Conservation (phyloP, 257 asterid genomes). For the Nicotiana obtusifolia region DNA sequence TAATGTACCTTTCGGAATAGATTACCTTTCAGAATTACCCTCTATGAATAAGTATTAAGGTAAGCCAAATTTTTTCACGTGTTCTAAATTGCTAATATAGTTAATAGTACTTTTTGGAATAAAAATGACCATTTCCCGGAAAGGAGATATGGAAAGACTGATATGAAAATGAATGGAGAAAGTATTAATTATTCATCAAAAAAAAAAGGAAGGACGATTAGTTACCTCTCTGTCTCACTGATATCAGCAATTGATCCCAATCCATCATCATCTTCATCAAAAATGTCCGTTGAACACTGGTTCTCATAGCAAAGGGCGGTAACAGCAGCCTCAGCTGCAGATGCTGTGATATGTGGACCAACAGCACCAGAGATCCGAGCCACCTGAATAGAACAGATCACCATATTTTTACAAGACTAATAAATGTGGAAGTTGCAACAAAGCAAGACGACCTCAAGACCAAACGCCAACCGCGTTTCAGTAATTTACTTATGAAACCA, state of each 20-base stretch:
- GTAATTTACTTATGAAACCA: not conserved
- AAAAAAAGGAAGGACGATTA: not conserved
- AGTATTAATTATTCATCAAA: conserved; percentile 7
- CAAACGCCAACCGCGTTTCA: not conserved
- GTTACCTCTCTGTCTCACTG: conserved; percentile 45
- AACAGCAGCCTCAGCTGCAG: conserved; percentile 90
- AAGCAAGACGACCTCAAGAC: not conserved
- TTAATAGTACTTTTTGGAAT: not conserved
- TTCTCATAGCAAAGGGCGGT: conserved; percentile 85
- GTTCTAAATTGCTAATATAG: conserved; percentile 33
- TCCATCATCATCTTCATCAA: conserved; percentile 49
- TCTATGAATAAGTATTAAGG: not conserved
- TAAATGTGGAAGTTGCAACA: not conserved
- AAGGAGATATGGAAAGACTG: not conserved
- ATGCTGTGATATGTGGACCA: conserved; percentile 67
- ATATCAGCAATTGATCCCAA: conserved; percentile 34
- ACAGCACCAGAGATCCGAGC: conserved; percentile 61
- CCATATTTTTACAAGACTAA: not conserved
- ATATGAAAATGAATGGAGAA: not conserved
- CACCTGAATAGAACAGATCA: conserved; percentile 39
- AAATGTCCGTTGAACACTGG: conserved; percentile 71
- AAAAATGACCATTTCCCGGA: not conserved
- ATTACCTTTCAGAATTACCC: not conserved
- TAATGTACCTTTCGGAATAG: not conserved
- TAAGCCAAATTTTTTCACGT: not conserved